A percentile compares a stretch with the other conserved stretches of the same genome.
Evolutionary conservation across 1,284 basidiomycete species (phyloP).

Genomic region (Neotropicomus parvogracilis): DNA sequence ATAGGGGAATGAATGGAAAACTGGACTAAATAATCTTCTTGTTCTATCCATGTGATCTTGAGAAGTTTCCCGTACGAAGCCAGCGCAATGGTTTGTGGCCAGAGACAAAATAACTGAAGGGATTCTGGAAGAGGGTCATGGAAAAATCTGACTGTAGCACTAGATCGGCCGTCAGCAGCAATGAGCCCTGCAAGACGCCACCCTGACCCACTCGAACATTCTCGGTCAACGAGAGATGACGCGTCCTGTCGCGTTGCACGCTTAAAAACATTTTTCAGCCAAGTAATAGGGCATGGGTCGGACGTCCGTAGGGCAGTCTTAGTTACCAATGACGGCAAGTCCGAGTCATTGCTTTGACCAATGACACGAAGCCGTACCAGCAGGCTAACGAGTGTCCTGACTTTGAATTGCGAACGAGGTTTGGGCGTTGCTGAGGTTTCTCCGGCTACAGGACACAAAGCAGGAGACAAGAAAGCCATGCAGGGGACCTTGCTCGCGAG

Average conservation of each 20-base stretch:
- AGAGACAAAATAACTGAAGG: constrained; percentile 2
- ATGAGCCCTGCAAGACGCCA: constrained; percentile 16
- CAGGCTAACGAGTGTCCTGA: constrained; percentile 36
- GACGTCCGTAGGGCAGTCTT: constrained; percentile 10
- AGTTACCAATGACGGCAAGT: constrained; percentile 28
- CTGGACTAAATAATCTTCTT: constrained; percentile 6
- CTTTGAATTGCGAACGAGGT: constrained; percentile 37
- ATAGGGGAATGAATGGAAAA: constrained; percentile 1
- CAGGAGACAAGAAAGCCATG: constrained; percentile 40
- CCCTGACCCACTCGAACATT: constrained; percentile 20
- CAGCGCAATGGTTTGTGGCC: constrained; percentile 7
- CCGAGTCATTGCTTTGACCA: constrained; percentile 35
- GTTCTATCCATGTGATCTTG: constrained; percentile 15
- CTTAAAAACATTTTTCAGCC: constrained; percentile 23
- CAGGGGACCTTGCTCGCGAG: constrained; percentile 32
- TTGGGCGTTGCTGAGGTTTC: constrained; percentile 24
- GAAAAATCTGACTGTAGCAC: constrained; percentile 9
- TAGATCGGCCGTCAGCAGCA: constrained; percentile 14
- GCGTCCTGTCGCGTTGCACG: constrained; percentile 8
- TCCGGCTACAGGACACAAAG: constrained; percentile 36
- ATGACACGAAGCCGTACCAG: constrained; percentile 37
- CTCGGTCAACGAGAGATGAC: constrained; percentile 9
- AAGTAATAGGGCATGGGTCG: constrained; percentile 11
- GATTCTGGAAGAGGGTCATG: constrained; percentile 12
- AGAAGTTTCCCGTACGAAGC: constrained; percentile 6